Evolutionary conservation across 441 rosid species (phyloP).

Genomic region (Theobroma grandiflorum): DNA sequence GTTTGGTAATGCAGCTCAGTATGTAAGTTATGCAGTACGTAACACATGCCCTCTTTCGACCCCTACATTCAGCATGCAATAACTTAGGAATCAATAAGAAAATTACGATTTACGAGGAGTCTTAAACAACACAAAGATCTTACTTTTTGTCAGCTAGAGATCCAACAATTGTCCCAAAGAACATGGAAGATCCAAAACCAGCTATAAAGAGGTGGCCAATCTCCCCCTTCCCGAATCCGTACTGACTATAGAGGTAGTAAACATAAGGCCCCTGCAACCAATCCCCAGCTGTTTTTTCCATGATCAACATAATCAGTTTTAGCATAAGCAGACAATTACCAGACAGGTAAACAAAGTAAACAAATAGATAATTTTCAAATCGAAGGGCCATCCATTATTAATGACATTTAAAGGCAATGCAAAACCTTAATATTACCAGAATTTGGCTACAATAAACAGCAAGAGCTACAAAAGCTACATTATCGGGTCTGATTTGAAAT

Average conservation of each 20-base stretch:
- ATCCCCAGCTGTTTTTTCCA: constrained; percentile 74
- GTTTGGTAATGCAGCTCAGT: constrained; percentile 93
- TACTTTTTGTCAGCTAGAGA: constrained; percentile 97
- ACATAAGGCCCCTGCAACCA: constrained; percentile 99
- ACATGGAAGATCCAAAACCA: constrained; percentile 98
- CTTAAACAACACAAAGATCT: constrained; percentile 35
- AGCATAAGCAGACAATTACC: not conserved
- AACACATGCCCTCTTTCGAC: constrained; percentile 89
- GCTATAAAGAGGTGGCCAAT: constrained; percentile 97
- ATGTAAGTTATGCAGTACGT: constrained; percentile 89
- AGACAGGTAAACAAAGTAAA: not conserved
- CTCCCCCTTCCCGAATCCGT: constrained; percentile 89
- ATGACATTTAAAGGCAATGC: not conserved
- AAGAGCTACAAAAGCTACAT: not conserved
- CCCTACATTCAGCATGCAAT: constrained; percentile 55
- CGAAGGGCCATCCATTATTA: not conserved
- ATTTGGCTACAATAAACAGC: not conserved
- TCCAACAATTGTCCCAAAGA: constrained; percentile 95
- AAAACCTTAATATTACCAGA: not conserved
- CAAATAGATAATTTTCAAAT: not conserved
- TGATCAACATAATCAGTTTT: not conserved
- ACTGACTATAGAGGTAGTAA: constrained; percentile 81
- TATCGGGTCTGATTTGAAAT: not conserved
- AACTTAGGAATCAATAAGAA: not conserved
- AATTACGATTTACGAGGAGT: not conserved